phyloP scores from a whole-genome alignment of 1,139 yeast genomes.

The Yamadazyma taylorii region DNA sequence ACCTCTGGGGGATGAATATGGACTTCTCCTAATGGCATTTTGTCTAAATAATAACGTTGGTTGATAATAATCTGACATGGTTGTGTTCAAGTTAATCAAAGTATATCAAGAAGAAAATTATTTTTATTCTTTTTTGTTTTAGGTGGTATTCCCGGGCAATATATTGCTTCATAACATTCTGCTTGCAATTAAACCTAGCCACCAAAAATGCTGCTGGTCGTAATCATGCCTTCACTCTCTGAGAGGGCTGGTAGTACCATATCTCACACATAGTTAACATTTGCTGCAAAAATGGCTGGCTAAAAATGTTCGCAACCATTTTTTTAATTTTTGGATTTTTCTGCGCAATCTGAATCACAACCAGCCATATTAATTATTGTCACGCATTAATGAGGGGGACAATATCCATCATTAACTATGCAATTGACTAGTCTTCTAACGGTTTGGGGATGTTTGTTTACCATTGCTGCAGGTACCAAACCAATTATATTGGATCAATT shows the following conservation, averaged over 20 bases:
- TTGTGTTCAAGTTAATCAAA: background rate
- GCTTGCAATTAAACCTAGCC: background rate
- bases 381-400: no score
- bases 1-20: slow-evolving; percentile 30
- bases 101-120: background rate
- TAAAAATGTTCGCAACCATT: slow-evolving; percentile 2
- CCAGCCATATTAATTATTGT: no score
- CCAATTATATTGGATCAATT: background rate
- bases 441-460: background rate
- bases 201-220: slow-evolving; percentile 1
- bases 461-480: background rate
- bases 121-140: background rate
- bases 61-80: slow-evolving; percentile 40
- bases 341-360: background rate
- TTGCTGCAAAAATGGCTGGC: slow-evolving; percentile 2
- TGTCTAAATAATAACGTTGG: slow-evolving; percentile 47
- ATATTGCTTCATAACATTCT: background rate
- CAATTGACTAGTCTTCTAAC: background rate
- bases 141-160: background rate
- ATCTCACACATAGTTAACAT: background rate
- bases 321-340: background rate
- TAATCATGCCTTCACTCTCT: background rate
- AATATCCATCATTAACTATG: slow-evolving; percentile 1
- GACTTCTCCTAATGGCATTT: slow-evolving; percentile 42
- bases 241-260: background rate